Base-by-base conservation (phyloP, 2,329 filamentous ascomycete genomes). In the Colletotrichum sp. region DNA sequence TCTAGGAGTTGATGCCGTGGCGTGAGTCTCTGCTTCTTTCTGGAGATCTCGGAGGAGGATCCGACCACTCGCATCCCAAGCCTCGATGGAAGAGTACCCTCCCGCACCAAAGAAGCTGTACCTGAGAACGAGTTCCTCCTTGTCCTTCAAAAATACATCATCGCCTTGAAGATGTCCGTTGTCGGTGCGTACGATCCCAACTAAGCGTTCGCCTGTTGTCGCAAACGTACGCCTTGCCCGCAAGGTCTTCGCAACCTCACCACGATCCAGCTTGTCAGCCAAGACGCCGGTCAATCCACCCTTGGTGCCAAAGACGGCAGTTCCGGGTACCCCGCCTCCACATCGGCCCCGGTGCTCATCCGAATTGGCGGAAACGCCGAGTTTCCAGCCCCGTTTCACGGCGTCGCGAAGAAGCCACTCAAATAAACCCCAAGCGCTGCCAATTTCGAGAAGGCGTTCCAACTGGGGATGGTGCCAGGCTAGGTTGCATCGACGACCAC, bases 281-380 rank as follows among this genome's bases (percentile, higher is more conserved):
- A 81, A 62, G 6, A 82, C 80, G 22, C 81, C 81, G 2, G 80
- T 83, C 10, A 82, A 55, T 1, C 80, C 80, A n/a, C 79, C 80
- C 58, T 79, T 81, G 8, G 80, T 81, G 16, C 80, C 81, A 67
- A 84, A 84, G 0, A 84, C 82, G 3, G 82, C 82, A 6, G 80
- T 84, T 2, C 82, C 82, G 4, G 82, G 81, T 0, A 85, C 83
- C 8, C 83, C 82, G 16, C 83, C 83, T 13, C 83, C 83, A 66
- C 83, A 85, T 0, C 83, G 78, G 3, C 83, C 83, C 2, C 83
- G 80, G 69, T 85, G 83, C 78, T 84, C 83, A 56, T 84, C 83
- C 30, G 79, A 81, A 70, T 84, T 84, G 16, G 83, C 83, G 48
- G 78, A 83, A 1, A 84, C 83, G 5, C 83, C 83, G 25, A 84